These are phyloP conservation scores for Xylaria sp. DNA, from an alignment of 2,329 filamentous ascomycete species.

Conservation along the genomic window DNA sequence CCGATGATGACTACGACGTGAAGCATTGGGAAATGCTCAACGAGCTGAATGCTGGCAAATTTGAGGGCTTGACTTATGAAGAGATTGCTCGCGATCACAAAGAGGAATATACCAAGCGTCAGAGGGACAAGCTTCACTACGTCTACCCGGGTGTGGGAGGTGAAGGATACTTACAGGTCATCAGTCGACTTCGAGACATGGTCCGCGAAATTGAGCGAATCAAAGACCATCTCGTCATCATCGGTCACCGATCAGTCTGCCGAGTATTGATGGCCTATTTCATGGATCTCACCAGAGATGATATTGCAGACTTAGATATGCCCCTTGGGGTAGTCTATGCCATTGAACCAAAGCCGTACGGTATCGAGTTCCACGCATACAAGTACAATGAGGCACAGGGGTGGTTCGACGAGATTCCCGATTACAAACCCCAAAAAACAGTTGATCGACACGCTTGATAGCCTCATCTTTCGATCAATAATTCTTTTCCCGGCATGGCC, in stretches of 20 bases:
- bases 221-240: constrained; percentile 92
- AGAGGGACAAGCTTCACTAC: constrained; percentile 90
- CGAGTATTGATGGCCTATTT: constrained; percentile 96
- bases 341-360: constrained; percentile 97
- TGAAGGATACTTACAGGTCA: constrained; percentile 96
- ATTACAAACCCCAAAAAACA: constrained; percentile 78
- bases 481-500: constrained; percentile 13
- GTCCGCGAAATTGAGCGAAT: constrained; percentile 98
- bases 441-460: constrained; percentile 53
- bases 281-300: constrained; percentile 87
- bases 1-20: constrained; percentile 92
- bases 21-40: constrained; percentile 99
- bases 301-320: constrained; percentile 94
- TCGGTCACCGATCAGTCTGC: constrained; percentile 91
- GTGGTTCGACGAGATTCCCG: constrained; percentile 86
- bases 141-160: constrained; percentile 96
- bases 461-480: not conserved
- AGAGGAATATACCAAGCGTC: constrained; percentile 83
- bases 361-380: constrained; percentile 96
- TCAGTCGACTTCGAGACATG: constrained; percentile 92
- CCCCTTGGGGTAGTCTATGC: constrained; percentile 94
- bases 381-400: constrained; percentile 81
- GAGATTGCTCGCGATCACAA: constrained; percentile 84
- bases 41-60: constrained; percentile 90
- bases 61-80: constrained; percentile 94